Conservation (phyloP, 2,329 filamentous ascomycete species). For the Fusarium sp. region DNA sequence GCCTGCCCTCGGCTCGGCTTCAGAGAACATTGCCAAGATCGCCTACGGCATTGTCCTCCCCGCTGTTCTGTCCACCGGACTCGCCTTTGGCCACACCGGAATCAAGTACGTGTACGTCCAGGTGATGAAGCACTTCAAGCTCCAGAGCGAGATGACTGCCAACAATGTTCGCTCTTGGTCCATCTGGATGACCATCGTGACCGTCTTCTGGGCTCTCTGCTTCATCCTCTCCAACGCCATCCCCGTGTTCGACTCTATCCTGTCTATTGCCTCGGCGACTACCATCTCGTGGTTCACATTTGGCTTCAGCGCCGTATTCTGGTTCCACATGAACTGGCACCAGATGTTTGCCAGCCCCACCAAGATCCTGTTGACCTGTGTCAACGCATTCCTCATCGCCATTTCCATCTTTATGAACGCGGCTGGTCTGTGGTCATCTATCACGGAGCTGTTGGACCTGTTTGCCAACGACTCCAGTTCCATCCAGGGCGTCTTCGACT, state of each 20-base stretch:
- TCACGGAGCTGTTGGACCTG: slow-evolving; percentile 45
- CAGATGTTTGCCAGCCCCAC: slow-evolving; percentile 41
- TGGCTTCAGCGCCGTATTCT: slow-evolving; percentile 49
- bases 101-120: slow-evolving; percentile 49
- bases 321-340: slow-evolving; percentile 51
- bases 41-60: slow-evolving; percentile 47
- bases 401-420: slow-evolving; percentile 49
- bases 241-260: slow-evolving; percentile 51
- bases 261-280: slow-evolving; percentile 49
- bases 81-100: slow-evolving; percentile 47
- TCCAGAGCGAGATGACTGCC: slow-evolving; percentile 46
- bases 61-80: slow-evolving; percentile 44
- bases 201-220: slow-evolving; percentile 47
- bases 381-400: slow-evolving; percentile 46
- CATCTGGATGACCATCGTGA: slow-evolving; percentile 48
- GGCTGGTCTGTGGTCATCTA: slow-evolving; percentile 48
- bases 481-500: slow-evolving; percentile 47
- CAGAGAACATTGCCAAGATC: slow-evolving; percentile 37
- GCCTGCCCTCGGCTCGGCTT: slow-evolving; percentile 40
- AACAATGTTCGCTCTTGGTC: slow-evolving; percentile 48
- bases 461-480: slow-evolving; percentile 41
- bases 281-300: slow-evolving; percentile 52
- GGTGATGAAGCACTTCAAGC: slow-evolving; percentile 46
- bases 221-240: slow-evolving; percentile 51
- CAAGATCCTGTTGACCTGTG: slow-evolving; percentile 42